These are phyloP conservation scores for Omphalotus olearius DNA, from an alignment of 1,284 basidiomycete genomes.

Conservation along the genomic window DNA sequence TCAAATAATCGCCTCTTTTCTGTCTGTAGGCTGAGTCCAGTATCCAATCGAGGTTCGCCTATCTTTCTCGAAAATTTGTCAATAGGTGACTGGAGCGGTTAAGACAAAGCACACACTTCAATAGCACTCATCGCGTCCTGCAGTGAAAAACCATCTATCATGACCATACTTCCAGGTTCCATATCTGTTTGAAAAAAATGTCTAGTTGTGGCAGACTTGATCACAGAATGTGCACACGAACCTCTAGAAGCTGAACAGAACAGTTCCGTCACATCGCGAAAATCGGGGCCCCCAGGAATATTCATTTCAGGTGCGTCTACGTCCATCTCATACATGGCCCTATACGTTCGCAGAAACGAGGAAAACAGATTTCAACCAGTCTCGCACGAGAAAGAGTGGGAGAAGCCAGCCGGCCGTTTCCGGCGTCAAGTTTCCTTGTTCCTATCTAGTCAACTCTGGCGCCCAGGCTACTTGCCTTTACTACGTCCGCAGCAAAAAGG, in stretches of 20 bases:
- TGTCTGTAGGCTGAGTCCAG: constrained; percentile 51
- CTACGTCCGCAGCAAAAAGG: too few relatives aligned
- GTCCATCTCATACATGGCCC: constrained; percentile 3
- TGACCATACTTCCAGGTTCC: constrained; percentile 59
- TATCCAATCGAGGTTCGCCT: constrained; percentile 87
- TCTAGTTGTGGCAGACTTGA: not conserved
- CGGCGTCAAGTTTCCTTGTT: too few relatives aligned
- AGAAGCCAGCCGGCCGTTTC: too few relatives aligned
- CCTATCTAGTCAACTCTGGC: too few relatives aligned
- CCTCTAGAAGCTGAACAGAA: constrained; percentile 56
- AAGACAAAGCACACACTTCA: constrained; percentile 1
- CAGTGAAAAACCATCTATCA: constrained; percentile 67
- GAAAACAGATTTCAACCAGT: not conserved
- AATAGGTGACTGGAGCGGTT: constrained; percentile 58
- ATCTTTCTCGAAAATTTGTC: constrained; percentile 47
- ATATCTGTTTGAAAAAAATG: constrained; percentile 46
- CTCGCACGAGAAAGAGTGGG: too few relatives aligned
- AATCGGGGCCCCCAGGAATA: constrained; percentile 52
- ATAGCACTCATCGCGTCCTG: constrained; percentile 84
- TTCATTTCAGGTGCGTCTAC: constrained; percentile 27
- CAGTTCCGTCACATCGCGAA: constrained; percentile 55
- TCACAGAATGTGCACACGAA: constrained; percentile 23
- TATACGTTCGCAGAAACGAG: not conserved
- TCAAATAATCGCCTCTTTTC: constrained; percentile 54
- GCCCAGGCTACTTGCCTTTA: too few relatives aligned